Base-by-base conservation (phyloP, 345 rosid genomes). In the Syzygium aqueum region DNA sequence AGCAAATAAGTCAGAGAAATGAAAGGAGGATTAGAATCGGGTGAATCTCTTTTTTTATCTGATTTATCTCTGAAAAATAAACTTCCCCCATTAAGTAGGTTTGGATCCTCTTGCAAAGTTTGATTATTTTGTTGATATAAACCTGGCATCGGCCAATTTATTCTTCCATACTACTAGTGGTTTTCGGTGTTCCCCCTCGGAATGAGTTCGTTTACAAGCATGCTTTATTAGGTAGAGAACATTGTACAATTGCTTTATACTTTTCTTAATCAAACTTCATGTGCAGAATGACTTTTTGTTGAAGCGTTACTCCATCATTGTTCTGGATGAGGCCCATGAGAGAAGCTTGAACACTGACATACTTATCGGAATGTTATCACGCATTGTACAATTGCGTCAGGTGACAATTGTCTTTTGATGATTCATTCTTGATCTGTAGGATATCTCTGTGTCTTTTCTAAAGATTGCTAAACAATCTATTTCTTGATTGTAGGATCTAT, bases 251-350 rank as follows among this genome's bases (percentile, higher is more conserved):
- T 50, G 16, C 25, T 59, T 83, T 17, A 54, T 40, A 65, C 65
- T 30, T 28, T 27, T 28, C 16, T 86, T 77, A 15, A 23, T 63
- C 50, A 22, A 51, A 22, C 82, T 59, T 85, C 46, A 43, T 88
- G 65, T 91, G 94, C 95, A 97, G 98, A 94, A 86, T 91, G 99
- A 97, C 88, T 88, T 94, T 92, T 85, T 95, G 37, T 88, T 97
- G 94, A 95, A 91, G 89, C 94, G 94, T 61, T 97, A 97, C 93
- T 97, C 98, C 8, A 95, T 96, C 90, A 91, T 97, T 87, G 91
- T 97, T 88, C 93, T 97, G 85, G 98, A 96, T 87, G 98, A 97
- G 92, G 98, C 98, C 87, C 99, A 97, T 89, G 99, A 97, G 89
- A 94, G 99, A 91, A 96, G 96, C 94, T 90, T 96, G 88, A 97